A percentile compares a stretch with the other conserved stretches of the same genome.
These are phyloP conservation scores for Acanthamoeba polyphaga DNA, from an alignment of 208 protist species.

Conservation along the genomic window DNA sequence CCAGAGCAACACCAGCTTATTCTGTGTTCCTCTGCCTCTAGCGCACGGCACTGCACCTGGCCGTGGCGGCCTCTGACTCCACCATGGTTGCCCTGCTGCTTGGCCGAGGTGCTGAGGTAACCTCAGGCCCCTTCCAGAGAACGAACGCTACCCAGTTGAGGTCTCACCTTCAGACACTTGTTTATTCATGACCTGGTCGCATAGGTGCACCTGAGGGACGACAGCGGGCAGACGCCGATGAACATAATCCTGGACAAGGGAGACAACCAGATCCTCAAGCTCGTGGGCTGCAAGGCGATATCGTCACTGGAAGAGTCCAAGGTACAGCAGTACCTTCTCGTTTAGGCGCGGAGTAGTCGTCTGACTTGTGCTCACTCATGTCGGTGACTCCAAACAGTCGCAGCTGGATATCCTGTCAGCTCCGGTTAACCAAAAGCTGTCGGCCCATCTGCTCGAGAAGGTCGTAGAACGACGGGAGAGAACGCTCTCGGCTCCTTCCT, in stretches of 20 bases:
- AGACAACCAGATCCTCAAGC: constrained; percentile 71
- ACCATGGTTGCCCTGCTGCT: constrained; percentile 50
- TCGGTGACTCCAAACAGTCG: background rate
- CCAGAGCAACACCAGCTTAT: background rate
- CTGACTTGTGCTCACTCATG: background rate
- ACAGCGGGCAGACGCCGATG: constrained; percentile 45
- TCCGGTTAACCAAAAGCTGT: background rate
- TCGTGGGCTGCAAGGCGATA: constrained; percentile 46
- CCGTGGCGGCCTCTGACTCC: constrained; percentile 20
- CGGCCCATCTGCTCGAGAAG: background rate
- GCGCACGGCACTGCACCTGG: constrained; percentile 46
- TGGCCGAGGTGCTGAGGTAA: constrained; percentile 43
- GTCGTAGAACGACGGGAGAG: background rate
- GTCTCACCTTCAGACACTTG: background rate
- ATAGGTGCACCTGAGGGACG: constrained; percentile 58
- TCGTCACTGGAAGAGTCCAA: constrained; percentile 55
- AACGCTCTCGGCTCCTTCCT: background rate
- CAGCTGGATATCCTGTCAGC: background rate
- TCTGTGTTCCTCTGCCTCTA: background rate
- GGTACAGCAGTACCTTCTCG: background rate
- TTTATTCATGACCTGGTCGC: background rate
- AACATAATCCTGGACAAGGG: constrained; percentile 62
- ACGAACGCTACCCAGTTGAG: background rate
- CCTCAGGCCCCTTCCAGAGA: background rate
- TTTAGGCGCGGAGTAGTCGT: too few species aligned